Percentiles rank a stretch among this genome's conserved stretches.
Conservation (phyloP, 768 basidiomycete species). For the Psilocybe azurescens region DNA sequence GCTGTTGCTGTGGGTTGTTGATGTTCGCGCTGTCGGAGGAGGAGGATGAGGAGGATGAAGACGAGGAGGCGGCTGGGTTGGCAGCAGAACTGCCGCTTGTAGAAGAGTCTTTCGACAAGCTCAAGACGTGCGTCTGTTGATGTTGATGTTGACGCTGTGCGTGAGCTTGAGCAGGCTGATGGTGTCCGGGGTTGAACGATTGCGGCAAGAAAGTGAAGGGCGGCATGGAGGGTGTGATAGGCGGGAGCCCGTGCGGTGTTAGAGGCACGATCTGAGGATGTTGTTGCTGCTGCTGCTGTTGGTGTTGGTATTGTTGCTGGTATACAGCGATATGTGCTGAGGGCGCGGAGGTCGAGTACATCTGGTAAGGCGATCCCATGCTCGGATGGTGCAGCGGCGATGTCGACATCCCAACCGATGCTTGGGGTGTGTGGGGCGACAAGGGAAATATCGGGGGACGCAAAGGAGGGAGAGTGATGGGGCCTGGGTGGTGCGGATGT, state of each 20-base stretch:
- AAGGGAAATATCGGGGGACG: constrained; percentile 15
- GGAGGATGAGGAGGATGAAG: neutral
- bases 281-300: neutral
- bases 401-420: constrained; percentile 25
- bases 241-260: constrained; percentile 84
- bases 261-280: constrained; percentile 36
- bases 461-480: constrained; percentile 20
- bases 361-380: constrained; percentile 33
- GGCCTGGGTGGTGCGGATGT: constrained; percentile 18
- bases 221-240: constrained; percentile 98
- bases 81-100: neutral
- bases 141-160: constrained; percentile 11
- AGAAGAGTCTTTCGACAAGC: neutral
- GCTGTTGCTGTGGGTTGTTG: constrained; percentile 3
- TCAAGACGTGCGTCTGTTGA: neutral
- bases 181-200: neutral
- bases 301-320: constrained; percentile 8
- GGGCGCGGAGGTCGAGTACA: constrained; percentile 15
- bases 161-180: neutral
- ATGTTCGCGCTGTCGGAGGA: neutral
- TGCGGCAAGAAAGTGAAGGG: constrained; percentile 84
- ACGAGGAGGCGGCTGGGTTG: neutral
- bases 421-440: constrained; percentile 36
- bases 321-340: constrained; percentile 5
- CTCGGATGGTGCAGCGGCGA: constrained; percentile 46